Conservation (phyloP, 1,139 yeast genomes). For the Entelexis sorbosivorans region DNA sequence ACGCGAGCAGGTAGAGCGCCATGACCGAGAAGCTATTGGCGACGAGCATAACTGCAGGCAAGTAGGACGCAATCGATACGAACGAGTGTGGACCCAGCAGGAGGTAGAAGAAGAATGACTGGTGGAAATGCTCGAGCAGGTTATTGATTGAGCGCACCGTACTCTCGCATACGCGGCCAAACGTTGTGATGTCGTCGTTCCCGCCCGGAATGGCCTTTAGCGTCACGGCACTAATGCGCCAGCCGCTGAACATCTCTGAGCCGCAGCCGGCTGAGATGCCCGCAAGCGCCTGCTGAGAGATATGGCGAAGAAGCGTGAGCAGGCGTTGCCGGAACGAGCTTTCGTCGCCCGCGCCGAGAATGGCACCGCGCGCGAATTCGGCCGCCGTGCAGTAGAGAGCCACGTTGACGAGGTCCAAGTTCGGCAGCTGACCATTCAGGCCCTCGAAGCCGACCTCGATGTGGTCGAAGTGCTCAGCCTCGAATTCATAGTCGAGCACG, state of each 20-base stretch:
- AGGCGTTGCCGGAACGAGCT: conserved; percentile 43
- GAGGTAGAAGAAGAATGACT: conserved; percentile 87
- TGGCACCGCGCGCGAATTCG: conserved; percentile 58
- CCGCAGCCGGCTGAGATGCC: conserved; percentile 49
- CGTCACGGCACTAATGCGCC: conserved; percentile 90
- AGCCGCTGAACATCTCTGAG: conserved; percentile 86
- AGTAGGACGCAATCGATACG: conserved; percentile 86
- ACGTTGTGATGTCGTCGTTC: conserved; percentile 75
- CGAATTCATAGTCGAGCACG: conserved; percentile 62
- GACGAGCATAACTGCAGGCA: conserved; percentile 72
- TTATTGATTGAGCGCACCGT: conserved; percentile 83
- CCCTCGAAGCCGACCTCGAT: conserved; percentile 77
- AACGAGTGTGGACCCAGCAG: conserved; percentile 67
- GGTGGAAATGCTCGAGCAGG: conserved; percentile 89
- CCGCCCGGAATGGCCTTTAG: conserved; percentile 49
- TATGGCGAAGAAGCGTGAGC: conserved; percentile 50
- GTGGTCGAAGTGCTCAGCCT: conserved; percentile 56
- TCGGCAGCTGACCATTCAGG: conserved; percentile 89
- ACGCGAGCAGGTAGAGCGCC: conserved; percentile 41
- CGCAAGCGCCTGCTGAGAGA: conserved; percentile 55
- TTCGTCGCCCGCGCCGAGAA: conserved; percentile 44
- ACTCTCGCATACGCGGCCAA: conserved; percentile 84
- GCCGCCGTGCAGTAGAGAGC: conserved; percentile 61
- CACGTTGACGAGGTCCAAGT: conserved; percentile 75
- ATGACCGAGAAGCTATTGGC: conserved; percentile 64